Evolutionary conservation across 345 rosid species (phyloP), one percentile per base, ranked within the genome.

Genomic region (Eucalyptus curtisii): DNA sequence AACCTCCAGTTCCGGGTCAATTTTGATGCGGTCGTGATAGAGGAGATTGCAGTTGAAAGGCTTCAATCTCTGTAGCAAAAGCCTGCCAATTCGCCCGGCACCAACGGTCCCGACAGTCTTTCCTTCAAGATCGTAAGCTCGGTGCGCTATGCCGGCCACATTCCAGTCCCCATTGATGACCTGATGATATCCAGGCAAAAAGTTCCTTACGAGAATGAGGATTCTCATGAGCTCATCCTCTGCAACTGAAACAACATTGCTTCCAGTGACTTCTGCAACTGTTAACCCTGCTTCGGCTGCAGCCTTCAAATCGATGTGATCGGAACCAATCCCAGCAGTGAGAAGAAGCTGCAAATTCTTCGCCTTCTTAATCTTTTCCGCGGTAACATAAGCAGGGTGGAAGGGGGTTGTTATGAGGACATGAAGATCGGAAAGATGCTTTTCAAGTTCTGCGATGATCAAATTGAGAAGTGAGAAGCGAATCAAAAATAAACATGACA

Each of bases 151-250:
- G 42, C 92, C 97, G 0, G 98, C 99, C 22, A 97, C 98, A 88
- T 97, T 95, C 99, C 99, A 97, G 30, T 96, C 99, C 17, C 99
- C 98, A 44, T 87, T 94, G 80, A 95, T 87, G 87, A 96, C 96
- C 87, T 97, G 99, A 80, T 94, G 95, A 85, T 96, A 66, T 86
- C 99, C 98, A 81, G 99, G 97, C 27, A 97, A 22, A 88, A 97
- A 97, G 89, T 97, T 97, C 13, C 97, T 92, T 89, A 96, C 92
- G 1, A 52, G 55, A 52, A 52, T 52, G 55, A 52, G 93, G 90
- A 97, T 94, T 88, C 99, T 95, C 99, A 97, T 97, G 85, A 97
- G 97, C 91, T 97, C 98, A 3, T 97, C 98, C 91, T 97, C 99
- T 3, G 99, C 99, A 87, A 97, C 98, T 1, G 99, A 96, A 55